A percentile compares a stretch with the other conserved stretches of the same genome.
Evolutionary conservation across 2,329 filamentous ascomycete species (phyloP).

Genomic region (Fusarium brevicatenulatum): DNA sequence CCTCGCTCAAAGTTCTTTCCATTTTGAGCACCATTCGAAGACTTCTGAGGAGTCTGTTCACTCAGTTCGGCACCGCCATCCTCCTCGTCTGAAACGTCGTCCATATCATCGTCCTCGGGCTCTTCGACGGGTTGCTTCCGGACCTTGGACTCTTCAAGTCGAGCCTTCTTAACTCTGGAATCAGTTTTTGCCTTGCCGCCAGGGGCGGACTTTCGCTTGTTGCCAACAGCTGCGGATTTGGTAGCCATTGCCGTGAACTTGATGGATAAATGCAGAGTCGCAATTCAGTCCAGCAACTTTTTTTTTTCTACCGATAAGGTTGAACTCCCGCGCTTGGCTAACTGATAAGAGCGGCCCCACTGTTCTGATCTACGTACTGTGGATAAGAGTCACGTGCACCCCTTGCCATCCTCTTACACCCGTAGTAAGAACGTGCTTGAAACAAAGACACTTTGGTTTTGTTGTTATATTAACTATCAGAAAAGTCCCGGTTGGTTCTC

Average conservation of each 20-base stretch:
- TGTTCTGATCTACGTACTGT: not conserved
- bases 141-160: slow-evolving; percentile 51
- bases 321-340: slow-evolving; percentile 15
- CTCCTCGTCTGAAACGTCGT: slow-evolving; percentile 63
- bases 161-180: slow-evolving; percentile 62
- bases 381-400: slow-evolving; percentile 18
- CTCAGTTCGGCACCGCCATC: slow-evolving; percentile 63
- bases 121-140: slow-evolving; percentile 53
- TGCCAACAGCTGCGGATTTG: slow-evolving; percentile 58
- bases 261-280: slow-evolving; percentile 33
- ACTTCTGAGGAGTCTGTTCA: slow-evolving; percentile 52
- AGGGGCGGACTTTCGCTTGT: slow-evolving; percentile 67
- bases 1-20: slow-evolving; percentile 57
- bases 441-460: not conserved
- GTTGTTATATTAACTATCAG: not conserved
- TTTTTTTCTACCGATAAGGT: slow-evolving; percentile 44
- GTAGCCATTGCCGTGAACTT: slow-evolving; percentile 56
- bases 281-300: slow-evolving; percentile 39
- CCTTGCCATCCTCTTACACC: not conserved
- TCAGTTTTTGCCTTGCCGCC: slow-evolving; percentile 56
- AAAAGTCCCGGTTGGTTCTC: too few relatives aligned
- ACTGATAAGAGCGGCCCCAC: slow-evolving; percentile 27
- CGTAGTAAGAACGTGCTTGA: not conserved
- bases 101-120: slow-evolving; percentile 55
- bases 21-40: slow-evolving; percentile 45